A percentile compares a stretch with the other conserved stretches of the same genome.
These are phyloP conservation scores for Cyclanthera cordifolia DNA, from an alignment of 306 rosid species.

Conservation along the genomic window DNA sequence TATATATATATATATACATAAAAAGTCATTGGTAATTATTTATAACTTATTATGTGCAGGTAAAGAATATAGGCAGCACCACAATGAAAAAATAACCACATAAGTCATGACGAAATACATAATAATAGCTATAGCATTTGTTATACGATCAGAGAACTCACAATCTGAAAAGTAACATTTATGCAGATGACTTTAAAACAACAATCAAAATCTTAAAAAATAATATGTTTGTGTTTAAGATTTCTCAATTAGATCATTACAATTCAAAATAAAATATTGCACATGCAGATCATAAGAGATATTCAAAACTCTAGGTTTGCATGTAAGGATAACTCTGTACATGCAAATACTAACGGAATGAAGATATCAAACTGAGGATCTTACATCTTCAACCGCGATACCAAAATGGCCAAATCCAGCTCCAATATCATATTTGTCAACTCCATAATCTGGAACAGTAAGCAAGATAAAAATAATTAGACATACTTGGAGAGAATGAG, in stretches of 20 bases:
- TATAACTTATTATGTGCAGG: not conserved
- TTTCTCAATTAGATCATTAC: not conserved
- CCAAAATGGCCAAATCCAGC: conserved; percentile 82
- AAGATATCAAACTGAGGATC: conserved; percentile 12
- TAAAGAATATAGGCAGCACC: not conserved
- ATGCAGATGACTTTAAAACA: not conserved
- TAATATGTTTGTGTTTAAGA: not conserved
- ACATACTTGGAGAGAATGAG: not conserved
- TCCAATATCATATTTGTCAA: conserved; percentile 73
- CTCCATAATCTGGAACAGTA: conserved; percentile 61
- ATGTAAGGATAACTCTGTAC: not conserved
- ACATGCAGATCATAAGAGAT: not conserved
- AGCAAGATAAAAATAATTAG: conserved; percentile 6
- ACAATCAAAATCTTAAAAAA: not conserved
- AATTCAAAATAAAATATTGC: not conserved
- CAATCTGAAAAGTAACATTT: not conserved
- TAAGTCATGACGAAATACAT: not conserved
- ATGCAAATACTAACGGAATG: not conserved
- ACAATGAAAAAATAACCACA: not conserved
- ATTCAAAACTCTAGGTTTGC: no score
- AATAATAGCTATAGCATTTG: not conserved
- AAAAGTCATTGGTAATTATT: not conserved
- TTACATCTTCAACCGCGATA: conserved; percentile 86
- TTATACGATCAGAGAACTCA: not conserved
- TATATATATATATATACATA: no score